Percentiles rank a stretch among this genome's conserved stretches.
phyloP scores from a whole-genome alignment of 2,329 filamentous ascomycete genomes.

The Fusarium armeniacum region DNA sequence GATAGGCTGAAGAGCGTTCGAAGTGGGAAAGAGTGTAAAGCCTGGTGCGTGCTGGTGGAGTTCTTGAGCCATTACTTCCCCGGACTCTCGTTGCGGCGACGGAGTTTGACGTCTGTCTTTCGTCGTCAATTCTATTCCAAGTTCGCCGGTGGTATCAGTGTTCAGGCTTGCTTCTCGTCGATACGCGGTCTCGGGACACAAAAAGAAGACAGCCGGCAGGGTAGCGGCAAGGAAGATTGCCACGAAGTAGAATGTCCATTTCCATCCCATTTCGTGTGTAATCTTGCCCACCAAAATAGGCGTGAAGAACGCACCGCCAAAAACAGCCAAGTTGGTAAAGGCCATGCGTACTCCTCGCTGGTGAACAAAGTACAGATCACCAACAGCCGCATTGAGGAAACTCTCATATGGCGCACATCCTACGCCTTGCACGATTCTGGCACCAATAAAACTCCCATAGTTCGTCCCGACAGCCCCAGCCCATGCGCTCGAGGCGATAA shows the following conservation, averaged over 20 bases:
- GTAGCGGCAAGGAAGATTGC: conserved; percentile 83
- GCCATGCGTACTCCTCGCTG: conserved; percentile 90
- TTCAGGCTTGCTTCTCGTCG: conserved; percentile 76
- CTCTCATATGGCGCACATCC: conserved; percentile 91
- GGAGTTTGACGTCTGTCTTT: conserved; percentile 30
- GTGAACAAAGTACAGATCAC: conserved; percentile 91
- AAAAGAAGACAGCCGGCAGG: conserved; percentile 79
- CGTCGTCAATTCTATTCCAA: conserved; percentile 48
- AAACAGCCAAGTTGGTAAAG: conserved; percentile 71
- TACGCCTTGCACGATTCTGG: conserved; percentile 87
- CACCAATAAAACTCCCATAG: conserved; percentile 81
- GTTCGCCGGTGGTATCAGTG: conserved; percentile 69
- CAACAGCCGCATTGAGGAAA: conserved; percentile 88
- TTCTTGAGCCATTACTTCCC: conserved; percentile 9
- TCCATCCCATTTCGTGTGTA: conserved; percentile 80
- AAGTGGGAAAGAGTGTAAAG: conserved; percentile 54
- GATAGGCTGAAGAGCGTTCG: conserved; percentile 53
- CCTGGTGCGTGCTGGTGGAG: conserved; percentile 24
- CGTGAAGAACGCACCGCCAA: conserved; percentile 74
- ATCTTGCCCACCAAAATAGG: conserved; percentile 94
- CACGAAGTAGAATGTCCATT: conserved; percentile 90
- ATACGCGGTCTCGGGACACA: conserved; percentile 89
- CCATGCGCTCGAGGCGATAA: conserved; percentile 83
- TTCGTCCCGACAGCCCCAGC: conserved; percentile 76
- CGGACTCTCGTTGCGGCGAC: conserved; percentile 18